Conservation (phyloP, 305 asterid species). For the Rubia peregrina region DNA sequence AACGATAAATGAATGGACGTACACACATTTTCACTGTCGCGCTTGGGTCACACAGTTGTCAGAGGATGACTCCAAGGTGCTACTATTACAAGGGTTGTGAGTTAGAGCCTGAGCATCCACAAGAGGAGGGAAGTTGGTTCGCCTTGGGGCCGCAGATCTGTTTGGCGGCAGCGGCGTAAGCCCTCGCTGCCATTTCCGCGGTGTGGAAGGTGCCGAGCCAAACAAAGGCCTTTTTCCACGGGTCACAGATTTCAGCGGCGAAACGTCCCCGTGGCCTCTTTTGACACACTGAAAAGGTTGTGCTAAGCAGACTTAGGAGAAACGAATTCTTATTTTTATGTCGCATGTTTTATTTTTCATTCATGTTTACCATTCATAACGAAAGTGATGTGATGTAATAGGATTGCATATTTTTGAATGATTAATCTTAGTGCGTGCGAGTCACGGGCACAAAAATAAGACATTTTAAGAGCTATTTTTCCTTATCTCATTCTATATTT, state of each 20-base stretch:
- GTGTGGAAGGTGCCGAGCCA: conserved; percentile 95
- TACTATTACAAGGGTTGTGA: conserved; percentile 58
- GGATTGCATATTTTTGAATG: too few species aligned
- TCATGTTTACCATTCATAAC: too few species aligned
- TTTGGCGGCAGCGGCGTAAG: conserved; percentile 60
- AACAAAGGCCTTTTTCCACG: conserved; percentile 75
- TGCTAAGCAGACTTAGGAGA: too few species aligned
- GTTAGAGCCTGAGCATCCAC: conserved; percentile 16
- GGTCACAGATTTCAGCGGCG: conserved; percentile 96
- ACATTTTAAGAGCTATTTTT: too few species aligned
- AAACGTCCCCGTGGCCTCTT: conserved; percentile 89
- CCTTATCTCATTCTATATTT: too few species aligned
- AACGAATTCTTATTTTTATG: too few species aligned
- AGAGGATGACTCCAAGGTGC: conserved; percentile 73
- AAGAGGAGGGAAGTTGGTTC: conserved; percentile 54
- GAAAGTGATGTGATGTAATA: too few species aligned
- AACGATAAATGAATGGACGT: too few species aligned
- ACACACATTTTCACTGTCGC: not conserved
- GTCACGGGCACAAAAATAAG: too few species aligned
- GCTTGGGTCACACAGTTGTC: conserved; percentile 33
- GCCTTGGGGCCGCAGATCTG: conserved; percentile 83
- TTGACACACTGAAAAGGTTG: too few species aligned
- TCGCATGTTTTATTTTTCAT: too few species aligned
- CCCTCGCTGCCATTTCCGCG: conserved; percentile 94
- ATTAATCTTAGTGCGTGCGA: too few species aligned